Conservation (phyloP, 805 yeast genomes). For the Tetrapisispora nanseiensis region DNA sequence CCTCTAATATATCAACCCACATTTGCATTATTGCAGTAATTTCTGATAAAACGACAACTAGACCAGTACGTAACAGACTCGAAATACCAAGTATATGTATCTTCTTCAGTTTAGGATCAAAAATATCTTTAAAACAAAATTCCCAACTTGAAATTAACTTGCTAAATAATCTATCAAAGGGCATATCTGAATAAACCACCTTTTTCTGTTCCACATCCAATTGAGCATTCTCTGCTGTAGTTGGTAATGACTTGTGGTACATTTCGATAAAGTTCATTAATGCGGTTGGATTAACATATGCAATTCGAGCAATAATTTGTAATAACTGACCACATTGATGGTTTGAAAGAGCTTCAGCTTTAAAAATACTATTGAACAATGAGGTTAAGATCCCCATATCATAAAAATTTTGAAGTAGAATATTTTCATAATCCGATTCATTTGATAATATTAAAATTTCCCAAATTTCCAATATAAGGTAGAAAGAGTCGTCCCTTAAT, state of each 20-base stretch:
- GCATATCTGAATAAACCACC: conserved; percentile 18
- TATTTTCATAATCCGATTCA: conserved; percentile 17
- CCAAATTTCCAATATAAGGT: conserved; percentile 34
- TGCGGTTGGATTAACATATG: conserved; percentile 28
- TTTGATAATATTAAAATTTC: conserved; percentile 22
- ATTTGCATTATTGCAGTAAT: conserved; percentile 30
- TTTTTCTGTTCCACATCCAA: conserved; percentile 17
- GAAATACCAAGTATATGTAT: conserved; percentile 54
- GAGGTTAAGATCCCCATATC: conserved; percentile 19
- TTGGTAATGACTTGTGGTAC: conserved; percentile 19
- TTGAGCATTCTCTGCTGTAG: conserved; percentile 12
- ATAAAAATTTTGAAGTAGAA: conserved; percentile 19
- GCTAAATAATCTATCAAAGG: conserved; percentile 19
- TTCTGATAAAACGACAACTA: conserved; percentile 22
- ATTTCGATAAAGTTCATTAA: conserved; percentile 25
- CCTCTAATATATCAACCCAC: conserved; percentile 57
- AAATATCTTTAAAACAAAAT: conserved; percentile 45
- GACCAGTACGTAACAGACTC: conserved; percentile 36
- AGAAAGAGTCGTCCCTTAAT: conserved; percentile 64
- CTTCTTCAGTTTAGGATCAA: conserved; percentile 70
- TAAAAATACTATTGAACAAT: conserved; percentile 23
- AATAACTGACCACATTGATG: conserved; percentile 29
- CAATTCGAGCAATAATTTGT: conserved; percentile 30
- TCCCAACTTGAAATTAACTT: conserved; percentile 32
- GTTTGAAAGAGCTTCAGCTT: conserved; percentile 24